phyloP scores from a whole-genome alignment of 2,329 filamentous ascomycete species.

The Aspergillus sp. region DNA sequence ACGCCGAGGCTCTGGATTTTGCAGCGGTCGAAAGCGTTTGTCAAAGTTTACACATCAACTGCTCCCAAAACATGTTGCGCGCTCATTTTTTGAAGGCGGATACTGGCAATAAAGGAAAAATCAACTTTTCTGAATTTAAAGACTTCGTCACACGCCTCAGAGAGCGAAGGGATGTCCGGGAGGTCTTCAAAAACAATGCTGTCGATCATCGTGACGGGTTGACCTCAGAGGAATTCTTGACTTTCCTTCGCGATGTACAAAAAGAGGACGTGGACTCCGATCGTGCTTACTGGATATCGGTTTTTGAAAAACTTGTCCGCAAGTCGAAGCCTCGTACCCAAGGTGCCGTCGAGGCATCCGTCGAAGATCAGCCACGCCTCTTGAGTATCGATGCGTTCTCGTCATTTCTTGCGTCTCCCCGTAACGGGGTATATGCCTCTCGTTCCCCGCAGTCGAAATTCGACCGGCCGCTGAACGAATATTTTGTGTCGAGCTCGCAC shows the following conservation, averaged over 20 bases:
- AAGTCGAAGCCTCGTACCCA: constrained; percentile 54
- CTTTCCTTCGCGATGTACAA: constrained; percentile 73
- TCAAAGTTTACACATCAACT: constrained; percentile 88
- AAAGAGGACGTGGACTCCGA: constrained; percentile 72
- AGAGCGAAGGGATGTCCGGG: constrained; percentile 75
- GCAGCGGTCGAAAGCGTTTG: constrained; percentile 79
- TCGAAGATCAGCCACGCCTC: constrained; percentile 50
- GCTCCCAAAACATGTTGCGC: constrained; percentile 70
- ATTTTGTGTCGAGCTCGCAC: constrained; percentile 97
- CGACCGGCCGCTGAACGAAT: constrained; percentile 87
- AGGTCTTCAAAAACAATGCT: constrained; percentile 66
- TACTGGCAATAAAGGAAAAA: constrained; percentile 59
- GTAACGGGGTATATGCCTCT: constrained; percentile 67
- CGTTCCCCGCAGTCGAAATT: constrained; percentile 64
- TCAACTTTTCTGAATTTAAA: constrained; percentile 80
- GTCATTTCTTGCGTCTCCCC: constrained; percentile 71
- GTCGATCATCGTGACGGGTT: constrained; percentile 63
- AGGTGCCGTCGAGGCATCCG: constrained; percentile 41
- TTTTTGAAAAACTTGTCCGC: constrained; percentile 70
- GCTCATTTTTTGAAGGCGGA: constrained; percentile 74
- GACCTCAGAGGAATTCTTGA: constrained; percentile 69
- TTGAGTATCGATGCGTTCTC: constrained; percentile 81
- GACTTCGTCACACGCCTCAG: constrained; percentile 82
- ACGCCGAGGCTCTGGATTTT: constrained; percentile 73
- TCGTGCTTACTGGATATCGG: constrained; percentile 64